These are phyloP conservation scores for Nakazawaea pomicola DNA, from an alignment of 805 yeast genomes.

Conservation along the genomic window DNA sequence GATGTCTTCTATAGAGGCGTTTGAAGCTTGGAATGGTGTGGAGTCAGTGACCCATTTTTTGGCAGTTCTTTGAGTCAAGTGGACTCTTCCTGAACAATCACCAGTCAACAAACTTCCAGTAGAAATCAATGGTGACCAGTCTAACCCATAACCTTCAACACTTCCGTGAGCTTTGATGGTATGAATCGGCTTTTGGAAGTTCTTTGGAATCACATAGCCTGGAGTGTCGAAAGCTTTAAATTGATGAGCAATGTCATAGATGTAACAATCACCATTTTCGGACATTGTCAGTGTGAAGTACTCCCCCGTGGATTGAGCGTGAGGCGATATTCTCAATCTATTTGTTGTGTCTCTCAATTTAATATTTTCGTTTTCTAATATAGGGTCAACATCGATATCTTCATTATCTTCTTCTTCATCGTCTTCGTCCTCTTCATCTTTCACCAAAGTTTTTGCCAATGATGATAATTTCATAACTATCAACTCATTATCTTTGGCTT, in stretches of 20 bases:
- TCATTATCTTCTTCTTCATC: conserved; percentile 72
- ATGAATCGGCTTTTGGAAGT: conserved; percentile 73
- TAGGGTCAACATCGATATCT: conserved; percentile 66
- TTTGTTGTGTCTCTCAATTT: conserved; percentile 82
- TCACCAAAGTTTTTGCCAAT: conserved; percentile 79
- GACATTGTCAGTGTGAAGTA: conserved; percentile 82
- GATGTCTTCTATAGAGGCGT: conserved; percentile 86
- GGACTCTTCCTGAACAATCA: conserved; percentile 81
- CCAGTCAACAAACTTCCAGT: conserved; percentile 86
- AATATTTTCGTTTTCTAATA: conserved; percentile 79
- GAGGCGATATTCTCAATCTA: conserved; percentile 81
- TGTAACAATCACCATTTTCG: conserved; percentile 85
- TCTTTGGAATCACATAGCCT: conserved; percentile 75
- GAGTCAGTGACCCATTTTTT: conserved; percentile 83
- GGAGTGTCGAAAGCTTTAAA: conserved; percentile 82
- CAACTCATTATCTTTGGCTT: conserved; percentile 83
- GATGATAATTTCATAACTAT: conserved; percentile 79
- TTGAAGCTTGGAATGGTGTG: conserved; percentile 65
- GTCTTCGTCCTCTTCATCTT: conserved; percentile 72
- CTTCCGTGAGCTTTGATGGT: conserved; percentile 83
- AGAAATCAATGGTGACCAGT: conserved; percentile 86
- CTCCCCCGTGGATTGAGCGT: conserved; percentile 68
- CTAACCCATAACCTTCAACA: conserved; percentile 96
- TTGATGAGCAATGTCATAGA: conserved; percentile 80
- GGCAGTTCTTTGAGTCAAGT: conserved; percentile 70